Evolutionary conservation across 1,284 basidiomycete genomes (phyloP), one percentile per base, ranked within the genome.

Genomic region (Athelia sp.): DNA sequence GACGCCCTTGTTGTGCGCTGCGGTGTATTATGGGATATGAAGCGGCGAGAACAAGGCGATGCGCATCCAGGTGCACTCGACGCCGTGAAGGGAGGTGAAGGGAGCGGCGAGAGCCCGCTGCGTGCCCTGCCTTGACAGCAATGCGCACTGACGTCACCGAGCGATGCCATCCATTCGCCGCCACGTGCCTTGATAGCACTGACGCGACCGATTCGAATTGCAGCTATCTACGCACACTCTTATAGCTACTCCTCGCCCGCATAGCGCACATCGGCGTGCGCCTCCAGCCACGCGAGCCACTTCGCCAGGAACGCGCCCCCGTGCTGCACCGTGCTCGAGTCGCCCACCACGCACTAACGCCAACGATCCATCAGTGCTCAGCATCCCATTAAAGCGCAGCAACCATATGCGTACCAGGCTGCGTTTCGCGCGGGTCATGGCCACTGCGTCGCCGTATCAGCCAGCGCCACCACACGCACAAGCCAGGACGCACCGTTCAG

Each of bases 361-460:
- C 26, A 29, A 40, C 8, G 17, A 6, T 15, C 6, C 38, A 8
- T 15, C 17, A 22, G 17, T 22, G 24, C n/a, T n/a, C n/a, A n/a
- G n/a, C n/a, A n/a, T n/a, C n/a, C n/a, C 43, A 23, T 31, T 36
- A 48, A 14, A 14, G 26, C n/a, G 8, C 26, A 29, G 19, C 24
- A n/a, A n/a, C n/a, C 35, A 26, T 43, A 49, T 49, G 62, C 79
- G 57, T 57, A 93, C 91, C 50, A 98, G 72, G 63, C 95, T 92
- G n/a, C 93, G 74, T 58, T 87, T 85, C 2, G 94, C 90, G 45
- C 94, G 74, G 2, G 95, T 98, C 95, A 98, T 98, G 0, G 93
- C 93, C 43, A 96, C 92, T 87, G 45, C 0, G 45, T 50, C 50
- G 4, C 29, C 36, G 26, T 24, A n/a, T 8, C 50, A 44, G 36